A percentile compares a stretch with the other conserved stretches of the same genome.
These are phyloP conservation scores for Colletotrichum liriopes DNA, from an alignment of 2,329 filamentous ascomycete species.

Conservation along the genomic window DNA sequence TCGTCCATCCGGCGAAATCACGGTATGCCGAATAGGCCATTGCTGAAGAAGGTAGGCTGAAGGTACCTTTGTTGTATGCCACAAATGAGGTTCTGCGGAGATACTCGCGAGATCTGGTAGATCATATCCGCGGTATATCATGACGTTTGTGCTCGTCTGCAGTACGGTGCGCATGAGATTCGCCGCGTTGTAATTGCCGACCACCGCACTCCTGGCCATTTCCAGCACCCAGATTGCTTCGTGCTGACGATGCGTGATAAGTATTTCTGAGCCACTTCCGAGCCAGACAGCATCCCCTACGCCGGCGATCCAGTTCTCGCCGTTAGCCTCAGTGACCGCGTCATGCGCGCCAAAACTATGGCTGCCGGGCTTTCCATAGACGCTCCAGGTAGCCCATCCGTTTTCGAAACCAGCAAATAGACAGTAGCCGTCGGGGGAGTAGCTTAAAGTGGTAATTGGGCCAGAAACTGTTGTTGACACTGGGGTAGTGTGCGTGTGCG, in stretches of 20 bases:
- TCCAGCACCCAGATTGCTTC: conserved; percentile 90
- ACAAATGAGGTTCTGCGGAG: conserved; percentile 92
- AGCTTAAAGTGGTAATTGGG: conserved; percentile 80
- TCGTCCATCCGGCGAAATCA: conserved; percentile 91
- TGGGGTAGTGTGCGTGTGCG: conserved; percentile 82
- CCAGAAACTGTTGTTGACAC: conserved; percentile 80
- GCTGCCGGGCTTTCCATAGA: conserved; percentile 92
- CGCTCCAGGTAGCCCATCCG: conserved; percentile 97
- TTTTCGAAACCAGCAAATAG: conserved; percentile 93
- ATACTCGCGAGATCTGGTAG: conserved; percentile 91
- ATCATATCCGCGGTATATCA: conserved; percentile 95
- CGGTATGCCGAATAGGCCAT: conserved; percentile 91
- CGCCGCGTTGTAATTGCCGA: conserved; percentile 90
- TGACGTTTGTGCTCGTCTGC: conserved; percentile 88
- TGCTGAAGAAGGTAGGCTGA: conserved; percentile 88
- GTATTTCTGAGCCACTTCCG: conserved; percentile 87
- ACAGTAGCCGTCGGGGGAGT: conserved; percentile 97
- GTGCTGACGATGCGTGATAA: conserved; percentile 80
- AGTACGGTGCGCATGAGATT: conserved; percentile 92
- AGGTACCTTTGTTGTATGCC: conserved; percentile 93
- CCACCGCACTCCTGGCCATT: conserved; percentile 94
- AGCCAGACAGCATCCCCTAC: conserved; percentile 87
- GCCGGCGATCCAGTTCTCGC: conserved; percentile 88
- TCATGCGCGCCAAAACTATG: conserved; percentile 85
- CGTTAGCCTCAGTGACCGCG: conserved; percentile 75